Base-by-base conservation (phyloP, 768 basidiomycete genomes). In the Candolleomyces aberdarensis region DNA sequence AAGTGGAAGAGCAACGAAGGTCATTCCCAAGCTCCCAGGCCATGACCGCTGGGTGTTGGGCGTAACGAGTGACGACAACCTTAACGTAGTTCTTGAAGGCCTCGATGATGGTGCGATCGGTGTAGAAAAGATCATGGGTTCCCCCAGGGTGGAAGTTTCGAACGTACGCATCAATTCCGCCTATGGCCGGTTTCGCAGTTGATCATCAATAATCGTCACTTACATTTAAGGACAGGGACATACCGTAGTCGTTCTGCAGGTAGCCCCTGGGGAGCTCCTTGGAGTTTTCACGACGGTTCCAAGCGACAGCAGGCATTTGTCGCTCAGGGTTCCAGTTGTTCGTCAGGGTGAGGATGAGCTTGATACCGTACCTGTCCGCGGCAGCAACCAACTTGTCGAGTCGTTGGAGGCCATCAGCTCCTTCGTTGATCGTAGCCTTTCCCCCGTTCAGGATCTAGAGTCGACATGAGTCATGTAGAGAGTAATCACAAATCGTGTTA, bases 131-230 rank as follows among this genome's bases (percentile, higher is more conserved):
- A 58, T 78, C 77, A 55, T 78, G 77, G 1, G 69, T 70, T 50
- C 70, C 67, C 13, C 63, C 60, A 11, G 67, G 53, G 11, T 64
- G 50, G 51, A 73, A 73, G 44, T 70, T 69, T 5, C 67, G 67
- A 58, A 74, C 71, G 55, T 78, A 78, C 6, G 69, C 64, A 60
- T 78, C 77, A 69, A 78, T 76, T 8, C 77, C 77, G 43, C 76
- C 76, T 74, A 36, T 26, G 55, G n/a, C 19, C 26, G 44, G 36
- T 7, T 36, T 36, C 8, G 36, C 6, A 36, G 58, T 59, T 8
- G 55, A 51, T 22, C 15, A 15, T 36, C 36, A 36, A 36, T 36
- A 51, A 10, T 15, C 15, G 5, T 22, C 14, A 22, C 6, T 36
- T 11, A 7, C 1, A 7, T 5, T 14, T 2, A 31, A 22, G 6